phyloP scores from a whole-genome alignment of 2,329 filamentous ascomycete species.

The Aureobasidium namibiae region DNA sequence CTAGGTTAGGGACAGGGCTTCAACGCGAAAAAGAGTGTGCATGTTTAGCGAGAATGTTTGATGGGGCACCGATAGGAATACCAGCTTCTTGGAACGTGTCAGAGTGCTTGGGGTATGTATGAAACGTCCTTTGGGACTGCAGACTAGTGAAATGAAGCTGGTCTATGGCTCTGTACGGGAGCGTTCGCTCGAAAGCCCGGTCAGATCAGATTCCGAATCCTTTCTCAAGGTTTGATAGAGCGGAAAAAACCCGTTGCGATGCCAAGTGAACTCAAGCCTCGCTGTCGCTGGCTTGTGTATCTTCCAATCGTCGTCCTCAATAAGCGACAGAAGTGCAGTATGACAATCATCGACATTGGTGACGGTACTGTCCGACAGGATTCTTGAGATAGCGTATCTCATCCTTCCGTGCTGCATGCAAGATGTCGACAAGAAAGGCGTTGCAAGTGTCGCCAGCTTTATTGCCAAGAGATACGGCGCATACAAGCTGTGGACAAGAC shows the following conservation, averaged over 20 bases:
- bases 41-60: not conserved
- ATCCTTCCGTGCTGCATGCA: too few species aligned
- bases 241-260: not conserved
- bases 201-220: not conserved
- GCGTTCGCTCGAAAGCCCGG: too few species aligned
- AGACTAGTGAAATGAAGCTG: not conserved
- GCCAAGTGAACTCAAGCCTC: slow-evolving; percentile 9
- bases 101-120: not conserved
- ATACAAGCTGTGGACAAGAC: not conserved
- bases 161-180: too few species aligned
- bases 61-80: not conserved
- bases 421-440: not conserved
- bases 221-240: not conserved
- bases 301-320: not conserved
- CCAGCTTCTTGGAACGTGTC: not conserved
- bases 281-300: not conserved
- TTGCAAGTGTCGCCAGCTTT: not conserved
- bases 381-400: not conserved
- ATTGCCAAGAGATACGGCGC: slow-evolving; percentile 10
- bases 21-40: not conserved
- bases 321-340: not conserved
- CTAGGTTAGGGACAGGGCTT: not conserved
- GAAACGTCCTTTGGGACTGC: not conserved
- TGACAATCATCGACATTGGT: not conserved
- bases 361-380: not conserved